Base-by-base conservation (phyloP, 148 eudicot species). In the Rhododendron williamsianum region DNA sequence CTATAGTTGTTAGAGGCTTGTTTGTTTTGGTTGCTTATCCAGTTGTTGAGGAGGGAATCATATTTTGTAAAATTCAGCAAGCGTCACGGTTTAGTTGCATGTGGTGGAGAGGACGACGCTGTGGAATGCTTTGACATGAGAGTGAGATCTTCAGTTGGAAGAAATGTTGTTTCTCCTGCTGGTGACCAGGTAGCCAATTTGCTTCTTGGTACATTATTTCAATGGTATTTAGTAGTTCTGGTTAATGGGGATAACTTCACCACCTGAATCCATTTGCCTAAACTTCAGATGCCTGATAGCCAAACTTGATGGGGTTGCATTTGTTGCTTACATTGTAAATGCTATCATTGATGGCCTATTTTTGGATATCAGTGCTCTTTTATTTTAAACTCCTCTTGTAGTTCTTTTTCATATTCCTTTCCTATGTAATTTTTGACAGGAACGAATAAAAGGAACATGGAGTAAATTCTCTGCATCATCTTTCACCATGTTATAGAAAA, bases 121-220 rank as follows among this genome's bases (percentile, higher is more conserved):
- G 93, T 97, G 56, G 99, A 97, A 92, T 97, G 98, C 91, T 97
- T 97, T 94, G 99, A 97, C 88, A 90, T 90, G 94, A 93, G 99
- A 88, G 85, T 84, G 18, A 91, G 91, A 89, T 94, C 95, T 80
- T 93, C 98, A 41, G 93, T 94, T 87, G 98, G 94, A 87, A 91
- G 98, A 90, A 91, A 94, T 91, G 94, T 91, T 82, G 95, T 90
- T 86, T 85, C 92, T 38, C 84, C 92, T 79, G 89, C 91, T 87
- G 92, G 91, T 76, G 98, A 91, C 33, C 91, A 92, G 97, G 98
- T 94, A 91, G 60, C 30, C 52, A 6, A 27, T 84, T 23, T 77
- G 23, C 30, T 7, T 67, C 21, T 81, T 83, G 38, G 4, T 45
- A 19, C 49, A 79, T 21, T 27, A 30, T 36, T 35, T 58, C 46